Evolutionary conservation across 331 rosid genomes (phyloP).

Genomic region (Rhamnella rubrinervis): DNA sequence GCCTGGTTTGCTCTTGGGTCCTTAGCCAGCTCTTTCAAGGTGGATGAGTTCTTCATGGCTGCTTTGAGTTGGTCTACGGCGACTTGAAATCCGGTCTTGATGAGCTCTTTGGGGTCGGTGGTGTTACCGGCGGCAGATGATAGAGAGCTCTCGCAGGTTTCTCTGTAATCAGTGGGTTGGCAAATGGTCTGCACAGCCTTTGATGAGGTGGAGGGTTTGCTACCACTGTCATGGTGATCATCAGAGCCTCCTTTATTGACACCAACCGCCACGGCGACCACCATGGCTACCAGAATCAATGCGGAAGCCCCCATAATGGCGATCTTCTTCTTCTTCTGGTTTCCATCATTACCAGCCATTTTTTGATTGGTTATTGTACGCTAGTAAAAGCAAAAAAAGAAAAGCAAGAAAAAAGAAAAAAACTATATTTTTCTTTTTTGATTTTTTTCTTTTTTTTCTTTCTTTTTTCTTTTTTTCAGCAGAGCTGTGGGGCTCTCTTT

Average conservation of each 20-base stretch:
- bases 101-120: constrained; percentile 43
- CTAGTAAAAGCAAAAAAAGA: too few relatives aligned
- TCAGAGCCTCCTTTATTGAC: background rate
- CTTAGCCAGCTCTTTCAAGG: constrained; percentile 32
- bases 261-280: constrained; percentile 56
- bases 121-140: constrained; percentile 1
- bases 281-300: constrained; percentile 50
- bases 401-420: background rate
- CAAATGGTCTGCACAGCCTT: constrained; percentile 45
- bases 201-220: background rate
- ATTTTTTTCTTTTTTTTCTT: background rate
- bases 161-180: constrained; percentile 51
- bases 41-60: constrained; percentile 30
- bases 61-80: constrained; percentile 21
- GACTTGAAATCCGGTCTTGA: constrained; percentile 38
- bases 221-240: background rate
- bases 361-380: too few relatives aligned
- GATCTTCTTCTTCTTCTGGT: constrained; percentile 32
- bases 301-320: constrained; percentile 42
- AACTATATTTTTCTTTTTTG: background rate
- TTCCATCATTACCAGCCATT: constrained; percentile 22
- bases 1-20: constrained; percentile 57
- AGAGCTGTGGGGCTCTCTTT: constrained; percentile 21
- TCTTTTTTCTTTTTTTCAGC: background rate
- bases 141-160: constrained; percentile 45